Base-by-base conservation (phyloP, 352 stramenopile species). In the Globisporangium canariense region DNA sequence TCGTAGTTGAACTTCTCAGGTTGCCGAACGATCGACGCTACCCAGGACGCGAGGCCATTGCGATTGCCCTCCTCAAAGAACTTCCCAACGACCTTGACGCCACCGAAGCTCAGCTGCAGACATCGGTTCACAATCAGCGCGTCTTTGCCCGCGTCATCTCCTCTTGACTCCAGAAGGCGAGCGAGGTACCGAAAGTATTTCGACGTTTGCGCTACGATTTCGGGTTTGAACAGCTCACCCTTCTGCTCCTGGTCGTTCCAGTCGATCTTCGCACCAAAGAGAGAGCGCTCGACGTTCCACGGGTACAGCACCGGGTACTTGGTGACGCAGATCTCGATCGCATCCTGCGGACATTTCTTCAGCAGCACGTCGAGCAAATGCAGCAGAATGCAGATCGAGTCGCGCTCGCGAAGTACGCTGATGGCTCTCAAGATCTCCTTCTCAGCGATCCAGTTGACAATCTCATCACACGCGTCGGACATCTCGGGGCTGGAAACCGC, bases 401-500 rank as follows among this genome's bases (percentile, higher is more conserved):
- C 64, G 25, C 71, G 79, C 45, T 90, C 77, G 41, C 74, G 70
- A 10, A 93, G 67, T 0, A 67, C 69, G 25, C 68, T 66, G 13
- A 93, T 64, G 0, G 74, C 81, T 46, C 85, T 80, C 38, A 38
- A 52, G 38, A 70, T 73, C 28, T 91, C 73, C 46, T 88, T 78
- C 20, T 93, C 78, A 9, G 86, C 84, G 32, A 96, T 82, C 68
- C 74, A 89, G 61, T 80, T 85, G n/a, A 93, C 77, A 34, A 96
- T 82, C 25, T 92, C 83, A 22, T 92, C 81, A 57, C 83, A 94
- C 0, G 67, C 84, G 14, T 85, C 77, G 1, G 81, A 76, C 79
- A 93, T 90, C 43, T 89, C 89, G 20, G 84, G 76, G 55, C 78
- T 91, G n/a, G 86, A 87, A 25, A 94, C 83, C 7, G 91, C 84